phyloP scores from a whole-genome alignment of 2,329 filamentous ascomycete genomes.

The Colletotrichum cuscutae region DNA sequence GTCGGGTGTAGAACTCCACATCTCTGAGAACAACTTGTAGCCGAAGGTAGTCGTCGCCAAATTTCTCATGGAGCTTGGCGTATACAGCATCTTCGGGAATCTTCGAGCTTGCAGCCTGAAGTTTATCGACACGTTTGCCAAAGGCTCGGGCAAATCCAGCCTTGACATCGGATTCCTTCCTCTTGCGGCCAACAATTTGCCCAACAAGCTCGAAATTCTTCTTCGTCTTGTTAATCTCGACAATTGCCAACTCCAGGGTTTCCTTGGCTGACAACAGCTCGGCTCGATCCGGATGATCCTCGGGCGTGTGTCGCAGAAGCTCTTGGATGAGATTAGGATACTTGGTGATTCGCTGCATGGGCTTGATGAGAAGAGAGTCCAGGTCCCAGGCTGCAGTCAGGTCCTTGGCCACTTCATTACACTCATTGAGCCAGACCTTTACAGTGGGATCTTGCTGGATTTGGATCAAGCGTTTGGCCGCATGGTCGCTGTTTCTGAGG shows the following conservation, averaged over 20 bases:
- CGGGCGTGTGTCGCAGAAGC: constrained; percentile 81
- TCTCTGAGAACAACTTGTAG: constrained; percentile 93
- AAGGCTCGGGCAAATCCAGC: constrained; percentile 90
- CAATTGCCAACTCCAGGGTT: constrained; percentile 72
- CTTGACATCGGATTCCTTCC: constrained; percentile 89
- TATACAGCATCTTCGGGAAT: constrained; percentile 85
- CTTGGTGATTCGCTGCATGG: constrained; percentile 92
- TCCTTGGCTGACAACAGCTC: constrained; percentile 66
- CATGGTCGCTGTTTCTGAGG: constrained; percentile 70
- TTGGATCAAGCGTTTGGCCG: constrained; percentile 69
- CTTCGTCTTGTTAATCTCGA: constrained; percentile 95
- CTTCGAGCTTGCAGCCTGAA: constrained; percentile 71
- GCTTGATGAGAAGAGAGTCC: constrained; percentile 96
- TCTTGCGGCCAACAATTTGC: constrained; percentile 85
- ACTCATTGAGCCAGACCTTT: constrained; percentile 91
- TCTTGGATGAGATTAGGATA: constrained; percentile 89
- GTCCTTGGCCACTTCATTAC: constrained; percentile 90
- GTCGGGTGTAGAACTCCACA: constrained; percentile 91
- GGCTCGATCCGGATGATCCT: constrained; percentile 84
- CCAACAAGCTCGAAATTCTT: constrained; percentile 94
- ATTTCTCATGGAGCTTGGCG: constrained; percentile 83
- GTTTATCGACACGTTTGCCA: constrained; percentile 86
- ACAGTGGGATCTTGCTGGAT: constrained; percentile 72
- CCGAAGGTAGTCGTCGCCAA: constrained; percentile 91
- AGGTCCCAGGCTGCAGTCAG: constrained; percentile 94